Conservation (phyloP, 345 rosid genomes). For the Kernera saxatilis region DNA sequence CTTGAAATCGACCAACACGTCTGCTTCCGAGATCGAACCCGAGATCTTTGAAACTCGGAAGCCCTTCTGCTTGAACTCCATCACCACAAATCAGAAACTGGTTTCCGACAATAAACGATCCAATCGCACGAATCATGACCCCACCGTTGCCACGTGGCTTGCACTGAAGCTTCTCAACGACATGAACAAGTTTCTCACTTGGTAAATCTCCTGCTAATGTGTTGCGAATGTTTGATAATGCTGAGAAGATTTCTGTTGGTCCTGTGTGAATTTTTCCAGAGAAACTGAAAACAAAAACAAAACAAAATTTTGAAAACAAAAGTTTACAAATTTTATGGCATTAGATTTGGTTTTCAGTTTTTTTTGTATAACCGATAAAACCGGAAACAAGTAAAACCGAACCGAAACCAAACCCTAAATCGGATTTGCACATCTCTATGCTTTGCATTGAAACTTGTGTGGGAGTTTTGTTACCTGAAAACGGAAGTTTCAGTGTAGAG, state of each 20-base stretch:
- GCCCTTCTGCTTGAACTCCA: slow-evolving; percentile 86
- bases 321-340: background rate
- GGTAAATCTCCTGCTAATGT: slow-evolving; percentile 87
- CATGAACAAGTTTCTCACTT: slow-evolving; percentile 74
- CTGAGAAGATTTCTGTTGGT: slow-evolving; percentile 48
- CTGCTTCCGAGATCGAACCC: slow-evolving; percentile 64
- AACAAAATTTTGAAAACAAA: too few species aligned
- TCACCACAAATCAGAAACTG: slow-evolving; percentile 93
- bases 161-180: slow-evolving; percentile 85
- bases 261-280: slow-evolving; percentile 51
- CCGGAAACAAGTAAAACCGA: background rate
- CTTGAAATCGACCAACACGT: slow-evolving; percentile 83
- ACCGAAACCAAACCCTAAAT: background rate
- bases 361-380: too few species aligned
- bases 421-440: too few species aligned
- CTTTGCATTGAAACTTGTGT: background rate
- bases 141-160: slow-evolving; percentile 60
- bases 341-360: too few species aligned
- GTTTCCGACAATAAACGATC: slow-evolving; percentile 81
- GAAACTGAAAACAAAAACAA: slow-evolving; percentile 37
- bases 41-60: slow-evolving; percentile 80
- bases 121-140: slow-evolving; percentile 66
- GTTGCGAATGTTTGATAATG: slow-evolving; percentile 55
- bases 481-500: slow-evolving; percentile 63
- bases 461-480: slow-evolving; percentile 49